Evolutionary conservation across 345 rosid genomes (phyloP), one percentile per base, ranked within the genome.

Genomic region (Acer saccharum): DNA sequence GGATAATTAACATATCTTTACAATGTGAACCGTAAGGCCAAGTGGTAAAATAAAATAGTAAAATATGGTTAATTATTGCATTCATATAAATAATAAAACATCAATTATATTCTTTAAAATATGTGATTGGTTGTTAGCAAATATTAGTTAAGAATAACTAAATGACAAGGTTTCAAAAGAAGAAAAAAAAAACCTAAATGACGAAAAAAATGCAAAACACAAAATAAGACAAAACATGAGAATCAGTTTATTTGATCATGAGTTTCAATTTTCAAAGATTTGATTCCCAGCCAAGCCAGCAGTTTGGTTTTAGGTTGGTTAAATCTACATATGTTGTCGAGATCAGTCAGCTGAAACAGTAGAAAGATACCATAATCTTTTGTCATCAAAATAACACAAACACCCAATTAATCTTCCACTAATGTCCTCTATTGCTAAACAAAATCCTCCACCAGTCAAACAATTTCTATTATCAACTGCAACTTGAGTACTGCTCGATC

Each of bases 401-500:
- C 58, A 54, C 58, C 58, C 7, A 25, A 60, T n/a, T n/a, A n/a
- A 60, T 60, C 64, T 60, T 60, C 64, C 64, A 60, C 27, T 18
- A 68, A 39, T 68, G 71, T 68, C 71, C 23, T 68, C 71, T 60
- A n/a, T 13, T 41, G 71, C 27, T 20, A 43, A 10, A 68, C 71
- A 21, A 68, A 68, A 68, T 68, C 71, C 29, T 68, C 54, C 70
- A 35, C 25, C 16, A 10, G 71, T 43, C 71, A 39, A 68, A 39
- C 64, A 9, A n/a, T 68, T 68, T 68, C 7, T 43, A 43, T 43
- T n/a, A 46, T n/a, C 54, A 68, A n/a, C 16, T 41, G 71, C 70
- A 67, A 67, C 52, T 67, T 67, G 46, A 1, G 10, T 32, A 29
- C 6, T 54, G 58, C 21, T 65, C 39, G 39, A 35, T 35, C 43